Percentiles rank a stretch among this genome's conserved stretches.
Conservation (phyloP, 2,329 filamentous ascomycete genomes). For the Chaetomium globosum region DNA sequence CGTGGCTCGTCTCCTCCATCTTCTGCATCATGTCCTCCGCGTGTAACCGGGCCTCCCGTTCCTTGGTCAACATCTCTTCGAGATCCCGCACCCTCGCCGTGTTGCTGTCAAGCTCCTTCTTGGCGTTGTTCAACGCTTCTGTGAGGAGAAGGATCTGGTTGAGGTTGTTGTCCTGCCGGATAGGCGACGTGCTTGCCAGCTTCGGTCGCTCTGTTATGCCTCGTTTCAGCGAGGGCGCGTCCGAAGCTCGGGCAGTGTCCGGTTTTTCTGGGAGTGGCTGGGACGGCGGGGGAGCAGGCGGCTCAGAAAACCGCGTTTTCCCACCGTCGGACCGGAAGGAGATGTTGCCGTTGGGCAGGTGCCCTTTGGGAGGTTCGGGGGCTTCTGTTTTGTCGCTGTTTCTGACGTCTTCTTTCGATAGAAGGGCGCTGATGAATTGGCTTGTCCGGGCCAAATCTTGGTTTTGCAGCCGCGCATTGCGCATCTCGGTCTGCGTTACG, state of each 20-base stretch:
- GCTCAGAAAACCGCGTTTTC: conserved; percentile 86
- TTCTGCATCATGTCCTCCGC: conserved; percentile 81
- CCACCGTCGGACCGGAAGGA: conserved; percentile 67
- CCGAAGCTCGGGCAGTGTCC: conserved; percentile 59
- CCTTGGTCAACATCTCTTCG: conserved; percentile 75
- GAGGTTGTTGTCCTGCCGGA: conserved; percentile 57
- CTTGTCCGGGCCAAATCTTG: conserved; percentile 82
- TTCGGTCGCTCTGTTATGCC: conserved; percentile 75
- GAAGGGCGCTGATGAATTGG: conserved; percentile 75
- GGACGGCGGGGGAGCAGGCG: conserved; percentile 88
- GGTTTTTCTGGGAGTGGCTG: conserved; percentile 94
- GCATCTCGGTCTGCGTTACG: conserved; percentile 74
- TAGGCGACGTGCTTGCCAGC: conserved; percentile 58
- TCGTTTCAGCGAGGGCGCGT: conserved; percentile 69
- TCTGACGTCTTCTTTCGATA: conserved; percentile 70
- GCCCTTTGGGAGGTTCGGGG: conserved; percentile 52
- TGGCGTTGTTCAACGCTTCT: conserved; percentile 80
- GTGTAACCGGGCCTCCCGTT: conserved; percentile 77
- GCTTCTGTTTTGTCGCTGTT: conserved; percentile 57
- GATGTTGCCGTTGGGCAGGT: conserved; percentile 56
- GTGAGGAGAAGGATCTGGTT: conserved; percentile 83
- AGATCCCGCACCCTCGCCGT: conserved; percentile 76
- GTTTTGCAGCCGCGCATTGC: conserved; percentile 82
- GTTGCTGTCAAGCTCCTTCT: conserved; percentile 85
- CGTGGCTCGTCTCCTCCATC: conserved; percentile 59